Evolutionary conservation across 2,329 filamentous ascomycete species (phyloP).

Genomic region (Fonsecaea multimorphosa): DNA sequence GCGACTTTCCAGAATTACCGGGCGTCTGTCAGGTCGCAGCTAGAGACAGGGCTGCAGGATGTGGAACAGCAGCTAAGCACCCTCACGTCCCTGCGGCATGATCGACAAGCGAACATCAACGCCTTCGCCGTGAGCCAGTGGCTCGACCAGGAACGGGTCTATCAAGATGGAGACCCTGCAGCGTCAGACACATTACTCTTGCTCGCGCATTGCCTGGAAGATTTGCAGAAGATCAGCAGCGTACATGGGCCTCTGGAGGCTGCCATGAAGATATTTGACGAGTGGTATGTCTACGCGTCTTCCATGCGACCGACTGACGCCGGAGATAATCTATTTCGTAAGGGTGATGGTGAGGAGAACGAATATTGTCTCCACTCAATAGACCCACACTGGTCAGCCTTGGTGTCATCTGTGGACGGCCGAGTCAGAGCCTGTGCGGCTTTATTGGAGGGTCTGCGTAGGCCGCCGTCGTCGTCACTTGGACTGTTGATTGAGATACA

Average conservation of each 20-base stretch:
- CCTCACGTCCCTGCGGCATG: slow-evolving; percentile 44
- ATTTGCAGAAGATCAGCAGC: slow-evolving; percentile 16
- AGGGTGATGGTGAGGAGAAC: background rate
- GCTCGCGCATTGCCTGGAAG: slow-evolving; percentile 23
- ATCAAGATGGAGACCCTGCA: background rate
- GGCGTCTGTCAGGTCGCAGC: slow-evolving; percentile 22
- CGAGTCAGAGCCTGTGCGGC: slow-evolving; percentile 21
- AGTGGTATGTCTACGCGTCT: slow-evolving; percentile 22
- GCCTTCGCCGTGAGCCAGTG: slow-evolving; percentile 35
- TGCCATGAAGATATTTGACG: slow-evolving; percentile 24
- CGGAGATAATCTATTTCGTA: background rate
- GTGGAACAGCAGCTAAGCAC: slow-evolving; percentile 44
- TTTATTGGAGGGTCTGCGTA: slow-evolving; percentile 20
- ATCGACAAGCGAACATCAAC: slow-evolving; percentile 46
- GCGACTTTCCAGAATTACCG: slow-evolving; percentile 25
- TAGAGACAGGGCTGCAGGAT: slow-evolving; percentile 8
- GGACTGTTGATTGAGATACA: slow-evolving; percentile 29
- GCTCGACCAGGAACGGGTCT: slow-evolving; percentile 12
- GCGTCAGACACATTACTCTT: slow-evolving; percentile 20
- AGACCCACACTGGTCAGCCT: slow-evolving; percentile 24
- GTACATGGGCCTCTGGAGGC: slow-evolving; percentile 21
- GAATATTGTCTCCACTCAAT: slow-evolving; percentile 7
- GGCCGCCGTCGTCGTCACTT: slow-evolving; percentile 17
- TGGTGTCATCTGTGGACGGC: slow-evolving; percentile 15
- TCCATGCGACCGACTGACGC: slow-evolving; percentile 11